These are phyloP conservation scores for Aspergillus jensenii DNA, from an alignment of 2,329 filamentous ascomycete genomes.

Conservation along the genomic window DNA sequence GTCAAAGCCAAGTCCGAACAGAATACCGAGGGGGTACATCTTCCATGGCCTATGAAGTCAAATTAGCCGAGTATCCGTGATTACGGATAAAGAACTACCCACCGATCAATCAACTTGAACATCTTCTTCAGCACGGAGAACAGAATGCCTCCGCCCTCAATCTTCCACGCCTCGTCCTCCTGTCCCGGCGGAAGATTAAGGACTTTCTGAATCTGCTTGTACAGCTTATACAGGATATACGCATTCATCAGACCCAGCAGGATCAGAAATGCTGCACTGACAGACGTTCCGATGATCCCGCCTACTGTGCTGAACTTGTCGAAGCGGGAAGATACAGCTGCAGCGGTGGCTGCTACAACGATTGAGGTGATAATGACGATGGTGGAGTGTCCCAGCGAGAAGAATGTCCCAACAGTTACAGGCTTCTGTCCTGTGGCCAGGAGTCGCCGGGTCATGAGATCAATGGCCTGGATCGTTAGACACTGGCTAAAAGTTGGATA, in stretches of 20 bases:
- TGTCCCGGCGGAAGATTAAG: conserved; percentile 51
- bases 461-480: conserved; percentile 64
- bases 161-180: conserved; percentile 58
- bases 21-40: conserved; percentile 86
- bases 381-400: conserved; percentile 89
- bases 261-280: conserved; percentile 80
- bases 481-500: no score
- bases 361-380: conserved; percentile 89
- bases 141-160: conserved; percentile 76
- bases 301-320: conserved; percentile 77
- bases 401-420: conserved; percentile 91
- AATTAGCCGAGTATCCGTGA: no score
- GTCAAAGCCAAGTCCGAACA: conserved; percentile 93
- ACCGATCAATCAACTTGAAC: conserved; percentile 69
- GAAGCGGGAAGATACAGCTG: conserved; percentile 77
- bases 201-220: conserved; percentile 65
- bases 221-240: conserved; percentile 78
- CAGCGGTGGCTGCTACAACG: conserved; percentile 86
- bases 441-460: conserved; percentile 88
- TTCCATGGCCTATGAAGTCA: conserved; percentile 66
- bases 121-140: conserved; percentile 69
- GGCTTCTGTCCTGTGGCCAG: conserved; percentile 82
- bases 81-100: neutral
- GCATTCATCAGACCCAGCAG: conserved; percentile 79
- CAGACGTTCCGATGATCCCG: conserved; percentile 83